Evolutionary conservation across 768 basidiomycete genomes (phyloP).

Genomic region (Kwoniella bestiolae): DNA sequence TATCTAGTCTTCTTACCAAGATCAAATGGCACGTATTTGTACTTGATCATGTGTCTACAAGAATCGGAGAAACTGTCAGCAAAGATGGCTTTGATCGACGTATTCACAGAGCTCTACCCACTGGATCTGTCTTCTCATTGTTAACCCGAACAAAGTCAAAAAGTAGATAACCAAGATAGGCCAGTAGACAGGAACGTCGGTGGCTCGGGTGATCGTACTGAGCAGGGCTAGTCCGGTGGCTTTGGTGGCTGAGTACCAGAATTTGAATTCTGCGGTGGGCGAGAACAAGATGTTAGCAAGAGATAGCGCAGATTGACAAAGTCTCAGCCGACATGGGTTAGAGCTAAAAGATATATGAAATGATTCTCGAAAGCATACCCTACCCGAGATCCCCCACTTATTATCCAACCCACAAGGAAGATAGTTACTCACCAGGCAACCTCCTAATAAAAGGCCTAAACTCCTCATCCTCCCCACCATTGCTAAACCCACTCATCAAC

Average conservation of each 20-base stretch:
- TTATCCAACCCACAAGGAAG: too few species aligned
- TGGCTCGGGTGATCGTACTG: conserved; percentile 79
- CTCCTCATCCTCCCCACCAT: conserved; percentile 76
- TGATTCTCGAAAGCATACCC: too few species aligned
- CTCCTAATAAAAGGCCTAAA: conserved; percentile 95
- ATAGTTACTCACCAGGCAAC: conserved; percentile 64
- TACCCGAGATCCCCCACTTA: too few species aligned
- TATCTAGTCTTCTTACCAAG: conserved; percentile 91
- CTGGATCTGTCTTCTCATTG: conserved; percentile 96
- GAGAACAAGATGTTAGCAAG: too few species aligned
- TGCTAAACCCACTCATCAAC: conserved; percentile 51
- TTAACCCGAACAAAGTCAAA: conserved; percentile 88
- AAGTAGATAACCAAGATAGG: conserved; percentile 98
- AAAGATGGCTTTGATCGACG: too few species aligned
- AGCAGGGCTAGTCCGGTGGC: conserved; percentile 80
- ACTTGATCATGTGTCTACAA: conserved; percentile 95
- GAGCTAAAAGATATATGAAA: too few species aligned
- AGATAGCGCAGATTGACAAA: too few species aligned
- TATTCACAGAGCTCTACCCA: conserved; percentile 62
- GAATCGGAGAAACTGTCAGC: too few species aligned
- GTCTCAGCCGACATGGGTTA: too few species aligned
- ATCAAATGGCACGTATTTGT: conserved; percentile 95
- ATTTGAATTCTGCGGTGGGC: conserved; percentile 57
- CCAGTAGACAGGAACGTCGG: conserved; percentile 99
- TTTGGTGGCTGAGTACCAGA: conserved; percentile 84